A percentile compares a stretch with the other conserved stretches of the same genome.
Evolutionary conservation across 2,329 filamentous ascomycete species (phyloP).

Genomic region (Curvularia verruculosa): DNA sequence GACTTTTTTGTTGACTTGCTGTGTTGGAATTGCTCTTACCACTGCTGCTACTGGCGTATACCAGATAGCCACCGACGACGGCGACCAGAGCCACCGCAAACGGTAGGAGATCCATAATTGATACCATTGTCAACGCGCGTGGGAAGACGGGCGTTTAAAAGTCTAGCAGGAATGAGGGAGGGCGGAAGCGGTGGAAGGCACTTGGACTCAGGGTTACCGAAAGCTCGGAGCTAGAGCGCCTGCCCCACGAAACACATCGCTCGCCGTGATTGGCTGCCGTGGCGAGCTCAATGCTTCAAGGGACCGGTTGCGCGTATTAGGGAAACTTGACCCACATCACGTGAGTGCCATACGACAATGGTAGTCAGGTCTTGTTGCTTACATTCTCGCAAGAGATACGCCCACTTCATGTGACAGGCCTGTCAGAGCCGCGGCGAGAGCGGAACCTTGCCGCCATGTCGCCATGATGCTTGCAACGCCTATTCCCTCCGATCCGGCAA

Average conservation of each 20-base stretch:
- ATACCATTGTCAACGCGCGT: slow-evolving; percentile 65
- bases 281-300: not conserved
- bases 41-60: slow-evolving; percentile 66
- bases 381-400: not conserved
- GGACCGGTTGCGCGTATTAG: not conserved
- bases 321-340: slow-evolving; percentile 4
- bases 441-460: slow-evolving; percentile 9
- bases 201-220: not conserved
- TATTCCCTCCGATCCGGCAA: slow-evolving; percentile 14
- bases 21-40: slow-evolving; percentile 60
- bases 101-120: slow-evolving; percentile 71
- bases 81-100: slow-evolving; percentile 72
- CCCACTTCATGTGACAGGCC: not conserved
- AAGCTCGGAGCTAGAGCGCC: not conserved
- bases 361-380: not conserved
- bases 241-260: not conserved
- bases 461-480: slow-evolving; percentile 16
- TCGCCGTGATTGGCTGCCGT: not conserved
- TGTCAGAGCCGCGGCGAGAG: slow-evolving; percentile 18
- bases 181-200: not conserved
- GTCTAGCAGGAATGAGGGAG: not conserved
- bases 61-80: slow-evolving; percentile 72
- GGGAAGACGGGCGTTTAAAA: slow-evolving; percentile 1
- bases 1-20: not conserved
- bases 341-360: not conserved